Evolutionary conservation across 352 stramenopile species (phyloP).

Genomic region (Pythium periplocum): DNA sequence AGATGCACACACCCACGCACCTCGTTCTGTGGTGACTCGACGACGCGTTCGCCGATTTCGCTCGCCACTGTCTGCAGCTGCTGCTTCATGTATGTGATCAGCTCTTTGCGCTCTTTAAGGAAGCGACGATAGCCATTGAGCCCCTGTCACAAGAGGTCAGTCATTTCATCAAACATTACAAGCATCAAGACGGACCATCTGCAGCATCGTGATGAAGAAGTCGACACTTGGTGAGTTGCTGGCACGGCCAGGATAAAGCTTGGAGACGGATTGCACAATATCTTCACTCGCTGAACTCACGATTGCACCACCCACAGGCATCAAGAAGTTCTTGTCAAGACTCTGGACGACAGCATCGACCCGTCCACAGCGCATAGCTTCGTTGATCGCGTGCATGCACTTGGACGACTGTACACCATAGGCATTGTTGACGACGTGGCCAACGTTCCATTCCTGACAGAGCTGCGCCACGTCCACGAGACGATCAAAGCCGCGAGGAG

Average conservation of each 20-base stretch:
- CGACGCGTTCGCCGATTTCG: slow-evolving; percentile 87
- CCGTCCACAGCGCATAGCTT: slow-evolving; percentile 83
- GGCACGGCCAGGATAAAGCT: slow-evolving; percentile 95
- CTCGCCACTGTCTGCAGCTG: slow-evolving; percentile 68
- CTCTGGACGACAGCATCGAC: slow-evolving; percentile 97
- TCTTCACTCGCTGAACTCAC: slow-evolving; percentile 64
- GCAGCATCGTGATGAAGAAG: slow-evolving; percentile 99
- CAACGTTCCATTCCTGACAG: slow-evolving; percentile 68
- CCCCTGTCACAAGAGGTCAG: slow-evolving; percentile 17
- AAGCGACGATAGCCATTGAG: slow-evolving; percentile 85
- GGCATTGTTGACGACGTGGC: slow-evolving; percentile 99
- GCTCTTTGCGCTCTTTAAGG: slow-evolving; percentile 78
- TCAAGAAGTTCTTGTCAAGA: slow-evolving; percentile 99
- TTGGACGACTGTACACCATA: slow-evolving; percentile 96
- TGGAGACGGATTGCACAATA: slow-evolving; percentile 84
- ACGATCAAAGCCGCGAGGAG: slow-evolving; percentile 93
- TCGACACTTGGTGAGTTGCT: slow-evolving; percentile 93
- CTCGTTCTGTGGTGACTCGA: slow-evolving; percentile 91
- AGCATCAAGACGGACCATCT: slow-evolving; percentile 76
- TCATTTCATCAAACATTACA: not conserved
- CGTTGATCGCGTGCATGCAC: slow-evolving; percentile 92
- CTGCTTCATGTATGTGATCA: slow-evolving; percentile 70
- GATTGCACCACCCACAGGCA: slow-evolving; percentile 94
- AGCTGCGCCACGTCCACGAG: slow-evolving; percentile 92
- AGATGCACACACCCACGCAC: slow-evolving; percentile 14